These are phyloP conservation scores for Claviceps africana DNA, from an alignment of 2,329 filamentous ascomycete genomes.

Conservation along the genomic window DNA sequence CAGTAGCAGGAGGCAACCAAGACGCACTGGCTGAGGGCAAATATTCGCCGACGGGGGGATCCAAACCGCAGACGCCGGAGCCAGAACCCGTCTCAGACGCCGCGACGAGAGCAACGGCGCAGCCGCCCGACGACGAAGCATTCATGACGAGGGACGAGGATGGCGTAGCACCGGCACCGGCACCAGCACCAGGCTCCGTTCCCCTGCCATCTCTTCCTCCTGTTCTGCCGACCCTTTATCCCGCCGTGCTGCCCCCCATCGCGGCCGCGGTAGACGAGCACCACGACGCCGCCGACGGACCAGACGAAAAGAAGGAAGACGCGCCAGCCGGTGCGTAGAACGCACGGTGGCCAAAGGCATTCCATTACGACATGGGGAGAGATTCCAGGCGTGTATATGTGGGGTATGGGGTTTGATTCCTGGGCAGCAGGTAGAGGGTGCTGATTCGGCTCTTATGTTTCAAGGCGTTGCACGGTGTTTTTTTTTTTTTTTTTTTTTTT, in stretches of 20 bases:
- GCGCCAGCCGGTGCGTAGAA: conserved; percentile 8
- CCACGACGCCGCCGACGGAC: background rate
- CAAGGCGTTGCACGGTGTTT: background rate
- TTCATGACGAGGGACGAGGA: background rate
- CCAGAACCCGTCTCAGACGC: background rate
- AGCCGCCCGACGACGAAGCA: background rate
- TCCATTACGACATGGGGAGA: background rate
- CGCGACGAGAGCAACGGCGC: background rate
- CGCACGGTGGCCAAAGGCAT: conserved; percentile 3
- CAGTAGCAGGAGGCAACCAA: conserved; percentile 5
- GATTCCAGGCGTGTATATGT: background rate
- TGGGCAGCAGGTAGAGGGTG: background rate
- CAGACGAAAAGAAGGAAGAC: conserved; percentile 5
- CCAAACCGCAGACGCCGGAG: background rate
- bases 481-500: background rate
- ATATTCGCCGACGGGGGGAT: conserved; percentile 1
- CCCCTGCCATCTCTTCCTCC: background rate
- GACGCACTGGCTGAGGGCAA: conserved; percentile 7
- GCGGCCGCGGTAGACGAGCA: background rate
- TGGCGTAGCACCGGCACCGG: background rate
- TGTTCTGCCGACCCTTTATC: background rate
- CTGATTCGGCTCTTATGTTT: background rate
- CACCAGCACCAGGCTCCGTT: background rate
- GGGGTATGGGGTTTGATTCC: background rate
- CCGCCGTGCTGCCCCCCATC: background rate